Evolutionary conservation across 176 grass and related monocot genomes (phyloP).

Genomic region (Paspalum vaginatum): DNA sequence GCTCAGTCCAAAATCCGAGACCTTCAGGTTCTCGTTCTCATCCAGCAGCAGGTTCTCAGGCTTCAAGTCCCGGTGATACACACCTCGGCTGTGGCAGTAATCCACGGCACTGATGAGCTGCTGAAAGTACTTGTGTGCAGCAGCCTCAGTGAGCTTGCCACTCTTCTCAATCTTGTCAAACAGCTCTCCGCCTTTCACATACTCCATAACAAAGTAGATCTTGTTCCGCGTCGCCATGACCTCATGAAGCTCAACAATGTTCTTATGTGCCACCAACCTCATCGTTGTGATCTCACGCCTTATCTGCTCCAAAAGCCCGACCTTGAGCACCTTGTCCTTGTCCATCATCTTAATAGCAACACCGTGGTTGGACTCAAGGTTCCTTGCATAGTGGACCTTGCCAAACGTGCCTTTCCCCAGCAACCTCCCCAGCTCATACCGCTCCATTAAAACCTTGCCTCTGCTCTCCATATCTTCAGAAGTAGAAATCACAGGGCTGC

Average conservation of each 20-base stretch:
- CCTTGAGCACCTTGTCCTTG: slow-evolving; percentile 62
- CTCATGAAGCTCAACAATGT: slow-evolving; percentile 73
- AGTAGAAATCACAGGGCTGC: slow-evolving; percentile 5
- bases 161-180: slow-evolving; percentile 68
- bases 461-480: slow-evolving; percentile 49
- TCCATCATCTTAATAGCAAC: slow-evolving; percentile 87
- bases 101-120: slow-evolving; percentile 79
- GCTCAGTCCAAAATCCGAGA: slow-evolving; percentile 78
- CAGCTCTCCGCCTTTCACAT: slow-evolving; percentile 80
- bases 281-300: slow-evolving; percentile 80
- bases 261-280: slow-evolving; percentile 62
- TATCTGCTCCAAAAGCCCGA: slow-evolving; percentile 63
- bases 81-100: slow-evolving; percentile 71
- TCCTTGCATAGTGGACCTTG: slow-evolving; percentile 69
- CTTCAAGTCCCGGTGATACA: slow-evolving; percentile 86
- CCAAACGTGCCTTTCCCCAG: slow-evolving; percentile 79
- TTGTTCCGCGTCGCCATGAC: slow-evolving; percentile 76
- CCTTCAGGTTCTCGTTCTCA: slow-evolving; percentile 75
- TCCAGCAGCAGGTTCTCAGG: slow-evolving; percentile 79
- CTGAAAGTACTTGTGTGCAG: slow-evolving; percentile 67
- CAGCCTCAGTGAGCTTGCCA: slow-evolving; percentile 59
- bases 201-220: slow-evolving; percentile 89
- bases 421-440: slow-evolving; percentile 70
- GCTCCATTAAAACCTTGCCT: slow-evolving; percentile 55
- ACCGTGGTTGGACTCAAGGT: slow-evolving; percentile 42